Evolutionary conservation across 225 moss, liverwort and hornwort genomes (phyloP).

Genomic region (Sphagnum tenellum): DNA sequence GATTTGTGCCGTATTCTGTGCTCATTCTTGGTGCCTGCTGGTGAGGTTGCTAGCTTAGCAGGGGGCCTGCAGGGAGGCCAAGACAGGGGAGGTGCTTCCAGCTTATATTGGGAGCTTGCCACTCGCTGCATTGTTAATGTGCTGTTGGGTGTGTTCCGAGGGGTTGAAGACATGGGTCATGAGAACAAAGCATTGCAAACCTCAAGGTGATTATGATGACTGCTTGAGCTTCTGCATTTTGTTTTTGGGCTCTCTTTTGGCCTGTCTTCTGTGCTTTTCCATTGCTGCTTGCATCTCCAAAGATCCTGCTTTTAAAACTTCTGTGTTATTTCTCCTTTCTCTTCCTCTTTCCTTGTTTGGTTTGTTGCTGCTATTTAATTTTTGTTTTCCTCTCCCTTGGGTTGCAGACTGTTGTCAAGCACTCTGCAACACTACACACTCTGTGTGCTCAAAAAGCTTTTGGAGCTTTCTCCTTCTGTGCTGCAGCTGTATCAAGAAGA

Average conservation of each 20-base stretch:
- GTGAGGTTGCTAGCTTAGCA: slow-evolving; percentile 29
- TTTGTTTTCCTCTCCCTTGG: too few species aligned
- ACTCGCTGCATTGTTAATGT: slow-evolving; percentile 33
- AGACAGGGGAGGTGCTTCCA: slow-evolving; percentile 16
- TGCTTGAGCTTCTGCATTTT: background rate
- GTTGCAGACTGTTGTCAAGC: slow-evolving; percentile 26
- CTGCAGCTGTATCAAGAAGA: slow-evolving; percentile 30
- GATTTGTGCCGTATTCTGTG: slow-evolving; percentile 31
- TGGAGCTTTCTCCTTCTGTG: slow-evolving; percentile 26
- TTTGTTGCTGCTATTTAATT: too few species aligned
- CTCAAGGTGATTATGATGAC: slow-evolving; percentile 5
- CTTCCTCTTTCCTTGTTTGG: too few species aligned
- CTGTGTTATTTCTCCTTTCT: background rate
- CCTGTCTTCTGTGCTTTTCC: background rate
- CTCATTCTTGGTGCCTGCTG: slow-evolving; percentile 25
- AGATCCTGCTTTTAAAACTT: background rate
- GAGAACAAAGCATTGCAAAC: slow-evolving; percentile 10
- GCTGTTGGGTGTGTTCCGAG: slow-evolving; percentile 27
- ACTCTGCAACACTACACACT: slow-evolving; percentile 36
- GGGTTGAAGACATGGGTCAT: slow-evolving; percentile 17
- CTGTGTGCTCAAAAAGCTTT: slow-evolving; percentile 27
- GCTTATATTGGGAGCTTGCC: slow-evolving; percentile 28
- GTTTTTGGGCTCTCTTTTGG: background rate
- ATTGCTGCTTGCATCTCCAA: background rate
- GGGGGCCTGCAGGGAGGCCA: slow-evolving; percentile 20